phyloP scores from a whole-genome alignment of 371 early-diverging fungal genomes.

The Actinomortierella wolfii region DNA sequence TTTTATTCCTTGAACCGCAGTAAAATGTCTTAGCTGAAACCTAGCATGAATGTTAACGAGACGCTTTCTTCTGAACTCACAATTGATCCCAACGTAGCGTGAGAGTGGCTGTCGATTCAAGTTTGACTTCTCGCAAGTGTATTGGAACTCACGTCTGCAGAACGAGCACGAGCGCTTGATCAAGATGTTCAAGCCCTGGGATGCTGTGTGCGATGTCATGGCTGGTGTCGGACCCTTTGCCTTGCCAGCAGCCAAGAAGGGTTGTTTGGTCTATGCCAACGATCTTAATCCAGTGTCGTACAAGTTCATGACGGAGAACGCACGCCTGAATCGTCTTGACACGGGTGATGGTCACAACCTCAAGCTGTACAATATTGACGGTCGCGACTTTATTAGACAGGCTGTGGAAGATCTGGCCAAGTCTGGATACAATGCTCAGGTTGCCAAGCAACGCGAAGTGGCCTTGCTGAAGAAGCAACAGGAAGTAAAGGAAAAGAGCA shows the following conservation, averaged over 20 bases:
- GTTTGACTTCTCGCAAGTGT: slow-evolving; percentile 97
- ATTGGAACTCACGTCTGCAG: slow-evolving; percentile 99
- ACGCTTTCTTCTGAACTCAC: too few species aligned
- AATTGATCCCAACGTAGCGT: slow-evolving; percentile 62
- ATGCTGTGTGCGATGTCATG: slow-evolving; percentile 94
- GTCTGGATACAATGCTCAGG: slow-evolving; percentile 26
- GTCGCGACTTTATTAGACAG: slow-evolving; percentile 84
- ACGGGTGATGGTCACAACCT: slow-evolving; percentile 50
- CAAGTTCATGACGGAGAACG: slow-evolving; percentile 82
- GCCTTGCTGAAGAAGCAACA: too few species aligned
- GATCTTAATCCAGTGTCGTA: slow-evolving; percentile 96
- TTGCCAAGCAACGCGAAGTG: too few species aligned
- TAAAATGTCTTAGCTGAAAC: neutral
- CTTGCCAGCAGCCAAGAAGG: slow-evolving; percentile 90
- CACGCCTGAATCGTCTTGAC: slow-evolving; percentile 65
- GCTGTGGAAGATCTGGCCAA: slow-evolving; percentile 61
- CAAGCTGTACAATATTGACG: slow-evolving; percentile 87
- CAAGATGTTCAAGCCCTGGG: slow-evolving; percentile 70
- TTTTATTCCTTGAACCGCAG: neutral
- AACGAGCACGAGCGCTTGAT: slow-evolving; percentile 95
- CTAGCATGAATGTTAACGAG: neutral
- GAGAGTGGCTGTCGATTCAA: slow-evolving; percentile 92
- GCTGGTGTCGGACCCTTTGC: slow-evolving; percentile 99
- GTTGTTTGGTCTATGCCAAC: slow-evolving; percentile 93
- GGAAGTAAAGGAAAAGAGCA: neutral